Evolutionary conservation across 441 rosid genomes (phyloP).

Genomic region (Rhodomyrtus psidioides): DNA sequence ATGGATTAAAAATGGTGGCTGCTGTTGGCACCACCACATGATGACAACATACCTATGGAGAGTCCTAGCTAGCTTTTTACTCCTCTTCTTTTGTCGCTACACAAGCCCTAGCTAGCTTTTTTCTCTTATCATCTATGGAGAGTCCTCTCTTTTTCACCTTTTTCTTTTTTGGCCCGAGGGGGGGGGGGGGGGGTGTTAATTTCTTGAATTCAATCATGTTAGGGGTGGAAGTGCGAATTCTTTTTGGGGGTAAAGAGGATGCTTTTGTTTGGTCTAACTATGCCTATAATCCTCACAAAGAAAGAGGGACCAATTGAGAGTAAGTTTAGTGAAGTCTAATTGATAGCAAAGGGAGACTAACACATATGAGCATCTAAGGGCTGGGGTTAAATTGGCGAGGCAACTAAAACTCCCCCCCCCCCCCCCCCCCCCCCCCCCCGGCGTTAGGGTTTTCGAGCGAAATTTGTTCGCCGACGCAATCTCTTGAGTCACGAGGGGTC

Average conservation of each 20-base stretch:
- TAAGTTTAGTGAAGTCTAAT: background rate
- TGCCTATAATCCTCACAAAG: background rate
- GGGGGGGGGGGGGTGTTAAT: too few species aligned
- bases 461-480: background rate
- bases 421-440: too few species aligned
- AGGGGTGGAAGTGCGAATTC: background rate
- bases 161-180: background rate
- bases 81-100: background rate
- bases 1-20: slow-evolving; percentile 14
- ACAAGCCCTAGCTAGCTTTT: background rate
- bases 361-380: background rate
- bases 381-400: background rate
- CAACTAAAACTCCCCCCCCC: background rate
- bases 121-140: background rate
- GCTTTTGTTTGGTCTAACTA: background rate
- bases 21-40: slow-evolving; percentile 36
- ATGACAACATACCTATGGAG: slow-evolving; percentile 55
- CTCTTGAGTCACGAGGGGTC: background rate
- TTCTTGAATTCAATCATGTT: background rate
- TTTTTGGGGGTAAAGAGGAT: background rate
- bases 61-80: too few species aligned
- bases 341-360: background rate
- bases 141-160: background rate
- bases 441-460: background rate
- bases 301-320: background rate